Evolutionary conservation across 2,329 filamentous ascomycete genomes (phyloP).

Genomic region (Pseudogymnoascus sp.): DNA sequence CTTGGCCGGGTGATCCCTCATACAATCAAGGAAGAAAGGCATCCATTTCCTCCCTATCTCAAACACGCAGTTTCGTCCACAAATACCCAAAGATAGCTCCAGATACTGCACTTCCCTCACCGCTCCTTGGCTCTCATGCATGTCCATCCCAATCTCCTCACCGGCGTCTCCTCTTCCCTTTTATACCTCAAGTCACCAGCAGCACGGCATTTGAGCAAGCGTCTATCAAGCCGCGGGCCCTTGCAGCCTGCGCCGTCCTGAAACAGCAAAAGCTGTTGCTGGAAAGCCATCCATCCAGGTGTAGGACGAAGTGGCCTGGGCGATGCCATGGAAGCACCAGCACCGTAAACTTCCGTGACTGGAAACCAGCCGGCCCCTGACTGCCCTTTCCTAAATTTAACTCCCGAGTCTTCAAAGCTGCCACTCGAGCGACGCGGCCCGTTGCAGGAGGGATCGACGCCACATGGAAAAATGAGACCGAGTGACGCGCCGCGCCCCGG

Average conservation of each 20-base stretch:
- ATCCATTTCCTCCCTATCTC: not conserved
- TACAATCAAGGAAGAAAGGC: not conserved
- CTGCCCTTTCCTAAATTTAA: not conserved
- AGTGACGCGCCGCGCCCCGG: not conserved
- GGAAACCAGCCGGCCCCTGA: not conserved
- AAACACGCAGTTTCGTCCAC: not conserved
- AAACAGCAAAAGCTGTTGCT: not conserved
- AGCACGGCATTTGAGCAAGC: not conserved
- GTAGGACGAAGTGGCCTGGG: not conserved
- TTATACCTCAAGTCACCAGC: not conserved
- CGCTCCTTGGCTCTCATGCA: not conserved
- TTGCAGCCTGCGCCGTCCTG: not conserved
- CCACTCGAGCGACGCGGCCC: not conserved
- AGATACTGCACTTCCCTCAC: not conserved
- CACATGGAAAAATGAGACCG: not conserved
- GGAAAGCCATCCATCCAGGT: not conserved
- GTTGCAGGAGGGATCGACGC: not conserved
- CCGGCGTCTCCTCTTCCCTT: not conserved
- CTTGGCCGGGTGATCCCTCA: not conserved
- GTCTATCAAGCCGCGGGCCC: not conserved
- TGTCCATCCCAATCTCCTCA: not conserved
- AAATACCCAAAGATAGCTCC: not conserved
- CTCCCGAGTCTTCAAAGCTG: not conserved
- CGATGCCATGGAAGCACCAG: not conserved
- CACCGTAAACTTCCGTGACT: not conserved